Evolutionary conservation across 1,284 basidiomycete species (phyloP).

Genomic region (Blastosporella zonata): DNA sequence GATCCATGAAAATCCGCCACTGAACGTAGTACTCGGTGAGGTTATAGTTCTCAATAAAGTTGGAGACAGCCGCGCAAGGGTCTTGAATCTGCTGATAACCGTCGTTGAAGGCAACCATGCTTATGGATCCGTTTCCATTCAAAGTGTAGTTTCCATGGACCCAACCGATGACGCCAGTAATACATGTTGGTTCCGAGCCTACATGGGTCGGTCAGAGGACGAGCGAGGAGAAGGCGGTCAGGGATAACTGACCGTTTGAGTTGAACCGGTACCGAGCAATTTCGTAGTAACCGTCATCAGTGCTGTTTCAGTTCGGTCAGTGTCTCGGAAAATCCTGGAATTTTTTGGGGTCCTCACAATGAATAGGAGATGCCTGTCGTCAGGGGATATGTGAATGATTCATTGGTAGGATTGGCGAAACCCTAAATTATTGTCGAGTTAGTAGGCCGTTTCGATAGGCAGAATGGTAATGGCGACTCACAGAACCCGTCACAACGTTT

Average conservation of each 20-base stretch:
- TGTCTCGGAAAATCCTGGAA: slow-evolving; percentile 3
- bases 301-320: slow-evolving; percentile 36
- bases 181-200: slow-evolving; percentile 77
- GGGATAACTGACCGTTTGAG: slow-evolving; percentile 59
- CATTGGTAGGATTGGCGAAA: slow-evolving; percentile 81
- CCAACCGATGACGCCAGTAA: slow-evolving; percentile 83
- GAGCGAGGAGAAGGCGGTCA: not conserved
- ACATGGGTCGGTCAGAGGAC: not conserved
- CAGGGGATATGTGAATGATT: slow-evolving; percentile 76
- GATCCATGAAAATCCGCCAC: slow-evolving; percentile 63
- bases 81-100: slow-evolving; percentile 92
- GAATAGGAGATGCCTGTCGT: slow-evolving; percentile 85
- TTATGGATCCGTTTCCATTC: slow-evolving; percentile 73
- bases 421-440: slow-evolving; percentile 40
- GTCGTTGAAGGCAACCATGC: slow-evolving; percentile 69
- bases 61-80: slow-evolving; percentile 81
- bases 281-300: slow-evolving; percentile 77
- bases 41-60: slow-evolving; percentile 83
- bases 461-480: slow-evolving; percentile 42
- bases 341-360: slow-evolving; percentile 58
- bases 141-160: slow-evolving; percentile 77
- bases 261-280: slow-evolving; percentile 85
- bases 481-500: slow-evolving; percentile 78
- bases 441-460: not conserved
- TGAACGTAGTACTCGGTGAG: slow-evolving; percentile 52